phyloP scores from a whole-genome alignment of 2,329 filamentous ascomycete species.

The Aspergillus melleus region DNA sequence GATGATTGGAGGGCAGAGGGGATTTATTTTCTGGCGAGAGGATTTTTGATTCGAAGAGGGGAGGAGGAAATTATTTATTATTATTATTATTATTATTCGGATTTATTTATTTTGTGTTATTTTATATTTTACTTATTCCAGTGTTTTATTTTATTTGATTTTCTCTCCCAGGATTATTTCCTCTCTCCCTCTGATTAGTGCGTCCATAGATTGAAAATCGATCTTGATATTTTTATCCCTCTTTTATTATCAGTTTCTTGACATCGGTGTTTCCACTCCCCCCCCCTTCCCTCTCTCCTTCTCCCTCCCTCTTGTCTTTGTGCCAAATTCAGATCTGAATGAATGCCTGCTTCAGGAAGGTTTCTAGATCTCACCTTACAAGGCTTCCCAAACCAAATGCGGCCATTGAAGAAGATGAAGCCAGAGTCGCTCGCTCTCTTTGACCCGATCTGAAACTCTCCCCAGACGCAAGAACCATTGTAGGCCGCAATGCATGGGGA shows the following conservation, averaged over 20 bases:
- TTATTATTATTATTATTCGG: slow-evolving; percentile 1
- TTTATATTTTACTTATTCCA: slow-evolving; percentile 2
- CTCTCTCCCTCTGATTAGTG: neutral
- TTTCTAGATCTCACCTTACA: neutral
- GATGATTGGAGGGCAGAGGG: slow-evolving; percentile 13
- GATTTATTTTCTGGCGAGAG: no score
- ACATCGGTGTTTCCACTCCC: neutral
- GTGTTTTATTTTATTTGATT: slow-evolving; percentile 6
- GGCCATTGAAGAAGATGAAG: neutral
- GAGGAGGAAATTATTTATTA: neutral
- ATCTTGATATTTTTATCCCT: slow-evolving; percentile 10
- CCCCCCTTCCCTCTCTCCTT: neutral
- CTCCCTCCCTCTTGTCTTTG: slow-evolving; percentile 19
- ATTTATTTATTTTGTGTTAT: neutral
- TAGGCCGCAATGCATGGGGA: neutral
- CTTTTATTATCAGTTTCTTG: neutral
- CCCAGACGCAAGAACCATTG: neutral
- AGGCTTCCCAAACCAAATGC: neutral
- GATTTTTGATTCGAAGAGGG: slow-evolving; percentile 16
- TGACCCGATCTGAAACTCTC: neutral
- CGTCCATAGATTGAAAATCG: neutral
- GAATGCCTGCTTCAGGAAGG: neutral
- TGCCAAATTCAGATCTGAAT: slow-evolving; percentile 16
- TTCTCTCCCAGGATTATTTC: slow-evolving; percentile 8
- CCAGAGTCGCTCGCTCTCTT: neutral